phyloP scores from a whole-genome alignment of 441 rosid species.

The Gossypium gossypioides region DNA sequence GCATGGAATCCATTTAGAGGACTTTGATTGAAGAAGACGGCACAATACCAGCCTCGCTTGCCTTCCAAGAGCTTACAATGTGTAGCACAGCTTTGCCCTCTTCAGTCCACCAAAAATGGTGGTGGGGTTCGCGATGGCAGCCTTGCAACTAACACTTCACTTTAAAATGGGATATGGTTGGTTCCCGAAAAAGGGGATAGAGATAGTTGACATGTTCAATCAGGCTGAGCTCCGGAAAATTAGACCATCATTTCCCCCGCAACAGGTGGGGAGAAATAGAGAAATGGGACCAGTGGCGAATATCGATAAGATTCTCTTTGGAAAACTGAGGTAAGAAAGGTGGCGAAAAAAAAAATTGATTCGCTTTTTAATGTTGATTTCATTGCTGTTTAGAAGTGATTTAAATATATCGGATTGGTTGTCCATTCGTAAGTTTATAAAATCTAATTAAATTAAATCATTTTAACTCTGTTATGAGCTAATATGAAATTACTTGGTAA shows the following conservation, averaged over 20 bases:
- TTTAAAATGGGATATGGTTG: not conserved
- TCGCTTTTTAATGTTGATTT: too few relatives aligned
- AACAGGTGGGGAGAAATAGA: not conserved
- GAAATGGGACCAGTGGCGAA: not conserved
- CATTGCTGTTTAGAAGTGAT: too few relatives aligned
- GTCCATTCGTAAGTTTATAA: not conserved
- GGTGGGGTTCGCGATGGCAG: not conserved
- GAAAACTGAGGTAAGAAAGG: too few relatives aligned
- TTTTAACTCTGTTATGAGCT: too few relatives aligned
- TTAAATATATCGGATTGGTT: not conserved
- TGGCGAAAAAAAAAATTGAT: too few relatives aligned
- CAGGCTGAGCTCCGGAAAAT: not conserved
- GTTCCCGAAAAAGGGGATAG: not conserved
- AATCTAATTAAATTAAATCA: too few relatives aligned
- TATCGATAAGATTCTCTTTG: too few relatives aligned
- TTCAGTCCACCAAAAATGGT: not conserved
- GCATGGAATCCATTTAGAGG: not conserved
- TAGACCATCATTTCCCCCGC: conserved; percentile 8
- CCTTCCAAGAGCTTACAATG: conserved; percentile 13
- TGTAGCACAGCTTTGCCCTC: not conserved
- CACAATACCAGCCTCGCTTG: conserved; percentile 11
- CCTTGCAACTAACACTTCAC: not conserved
- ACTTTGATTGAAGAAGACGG: not conserved
- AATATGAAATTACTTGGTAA: too few relatives aligned
- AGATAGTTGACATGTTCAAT: conserved; percentile 1